Evolutionary conservation across 352 stramenopile species (phyloP), one percentile per base, ranked within the genome.

Genomic region (Pythium monospermum): DNA sequence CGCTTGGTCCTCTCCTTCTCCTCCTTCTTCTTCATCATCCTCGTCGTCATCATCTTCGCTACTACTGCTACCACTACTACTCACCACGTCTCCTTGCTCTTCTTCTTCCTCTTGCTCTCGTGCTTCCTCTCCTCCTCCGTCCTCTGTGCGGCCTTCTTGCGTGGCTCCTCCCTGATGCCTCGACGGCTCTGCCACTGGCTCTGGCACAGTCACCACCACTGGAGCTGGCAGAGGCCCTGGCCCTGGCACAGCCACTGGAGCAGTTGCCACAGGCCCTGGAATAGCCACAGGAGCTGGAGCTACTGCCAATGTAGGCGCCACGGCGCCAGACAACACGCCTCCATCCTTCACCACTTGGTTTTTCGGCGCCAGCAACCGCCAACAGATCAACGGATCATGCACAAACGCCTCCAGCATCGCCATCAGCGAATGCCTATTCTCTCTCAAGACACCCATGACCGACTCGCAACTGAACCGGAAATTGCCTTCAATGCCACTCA

Each of bases 391-490:
- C 25, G 98, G 98, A 79, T 99, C 97, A 60, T 99, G 98, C 45
- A 99, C 96, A 70, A 99, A 99, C 19, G 98, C 97, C 71, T 99
- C 97, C 3, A 99, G 81, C 83, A 99, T 98, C 16, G 97, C 95
- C 74, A 99, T 98, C 5, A 99, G 73, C 38, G 84, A 98, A 76
- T 99, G 96, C 26, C 96, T 79, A 69, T 99, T 99, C 55, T 99
- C 91, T 49, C 97, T 86, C 52, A 99, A 69, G 31, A 99, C 96
- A 38, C 85, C 74, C 97, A 99, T 99, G 18, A 48, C 98, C 77
- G 78, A 77, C 73, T 99, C 97, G 57, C 96, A 99, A 27, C 97
- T 99, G 62, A 90, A 98, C 4, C 97, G 82, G 73, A 99, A 99
- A 59, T 97, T 99, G 52, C 98, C 98, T 73, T 99, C 96, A 46